A percentile compares a stretch with the other conserved stretches of the same genome.
Conservation (phyloP, 192 early-diverging fungal genomes). For the Backusella tarrabulga region DNA sequence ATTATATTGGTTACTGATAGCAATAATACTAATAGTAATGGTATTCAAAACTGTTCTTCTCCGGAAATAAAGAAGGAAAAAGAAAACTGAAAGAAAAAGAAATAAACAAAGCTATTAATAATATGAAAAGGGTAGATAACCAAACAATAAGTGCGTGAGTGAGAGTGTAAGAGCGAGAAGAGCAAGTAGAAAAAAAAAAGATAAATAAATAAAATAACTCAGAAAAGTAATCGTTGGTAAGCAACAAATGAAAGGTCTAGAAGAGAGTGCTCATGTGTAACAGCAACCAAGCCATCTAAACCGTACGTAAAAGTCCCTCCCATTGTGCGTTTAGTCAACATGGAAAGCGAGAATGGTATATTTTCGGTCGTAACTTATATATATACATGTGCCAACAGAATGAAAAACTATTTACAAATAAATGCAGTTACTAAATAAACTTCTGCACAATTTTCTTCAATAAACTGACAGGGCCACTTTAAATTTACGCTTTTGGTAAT, state of each 20-base stretch:
- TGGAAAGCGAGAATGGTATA: not conserved
- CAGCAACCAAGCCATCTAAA: not conserved
- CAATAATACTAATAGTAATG: not conserved
- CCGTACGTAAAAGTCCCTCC: not conserved
- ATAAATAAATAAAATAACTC: conserved; percentile 1
- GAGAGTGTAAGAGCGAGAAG: not conserved
- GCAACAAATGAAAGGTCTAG: not conserved
- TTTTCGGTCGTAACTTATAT: not conserved
- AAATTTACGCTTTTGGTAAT: not conserved
- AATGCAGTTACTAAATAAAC: not conserved
- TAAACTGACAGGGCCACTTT: not conserved
- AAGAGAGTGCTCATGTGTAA: not conserved
- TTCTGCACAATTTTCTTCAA: not conserved
- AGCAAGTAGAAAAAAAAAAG: not conserved
- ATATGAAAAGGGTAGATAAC: not conserved
- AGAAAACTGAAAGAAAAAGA: not conserved
- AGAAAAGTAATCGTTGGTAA: not conserved
- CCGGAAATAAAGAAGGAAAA: not conserved
- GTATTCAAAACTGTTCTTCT: not conserved
- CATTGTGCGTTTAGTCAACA: not conserved
- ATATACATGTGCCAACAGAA: not conserved
- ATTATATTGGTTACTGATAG: not conserved
- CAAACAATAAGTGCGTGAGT: not conserved
- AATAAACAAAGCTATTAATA: not conserved
- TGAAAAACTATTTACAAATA: not conserved